phyloP scores from a whole-genome alignment of 805 yeast genomes.

The Candida pseudofarinosa region DNA sequence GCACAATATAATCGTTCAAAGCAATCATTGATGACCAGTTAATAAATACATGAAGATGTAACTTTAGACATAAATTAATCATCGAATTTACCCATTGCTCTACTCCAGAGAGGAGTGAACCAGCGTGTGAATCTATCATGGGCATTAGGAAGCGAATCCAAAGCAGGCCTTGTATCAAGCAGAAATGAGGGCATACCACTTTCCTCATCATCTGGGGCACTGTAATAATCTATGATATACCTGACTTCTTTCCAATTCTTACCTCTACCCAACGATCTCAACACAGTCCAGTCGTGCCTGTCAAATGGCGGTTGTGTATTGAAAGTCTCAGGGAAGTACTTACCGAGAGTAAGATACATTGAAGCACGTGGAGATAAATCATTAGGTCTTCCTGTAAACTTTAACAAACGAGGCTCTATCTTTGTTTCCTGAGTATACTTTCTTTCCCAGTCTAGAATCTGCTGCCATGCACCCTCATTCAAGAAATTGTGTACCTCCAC shows the following conservation, averaged over 20 bases:
- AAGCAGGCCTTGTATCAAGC: conserved; percentile 93
- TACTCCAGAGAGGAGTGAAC: conserved; percentile 61
- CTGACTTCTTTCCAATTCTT: conserved; percentile 68
- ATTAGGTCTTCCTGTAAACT: conserved; percentile 90
- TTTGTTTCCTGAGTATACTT: conserved; percentile 55
- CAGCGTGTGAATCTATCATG: conserved; percentile 67
- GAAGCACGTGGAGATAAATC: conserved; percentile 84
- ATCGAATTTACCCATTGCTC: conserved; percentile 60
- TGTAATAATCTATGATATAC: conserved; percentile 92
- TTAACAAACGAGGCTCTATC: conserved; percentile 68
- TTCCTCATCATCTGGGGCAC: conserved; percentile 87
- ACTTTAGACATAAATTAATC: conserved; percentile 5
- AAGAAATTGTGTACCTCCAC: conserved; percentile 94
- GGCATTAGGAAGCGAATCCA: conserved; percentile 63
- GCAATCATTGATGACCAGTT: not conserved
- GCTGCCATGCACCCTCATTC: conserved; percentile 97
- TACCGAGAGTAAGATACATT: conserved; percentile 59
- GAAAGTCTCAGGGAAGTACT: conserved; percentile 67
- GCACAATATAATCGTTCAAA: too few relatives aligned
- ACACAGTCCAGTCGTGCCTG: conserved; percentile 97
- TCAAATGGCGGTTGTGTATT: conserved; percentile 88
- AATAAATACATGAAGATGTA: not conserved
- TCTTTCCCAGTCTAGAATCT: conserved; percentile 87
- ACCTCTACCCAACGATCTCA: conserved; percentile 51
- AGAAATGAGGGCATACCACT: conserved; percentile 88